These are phyloP conservation scores for Opeltia flavorubescens DNA, from an alignment of 495 filamentous ascomycete species.

Conservation along the genomic window DNA sequence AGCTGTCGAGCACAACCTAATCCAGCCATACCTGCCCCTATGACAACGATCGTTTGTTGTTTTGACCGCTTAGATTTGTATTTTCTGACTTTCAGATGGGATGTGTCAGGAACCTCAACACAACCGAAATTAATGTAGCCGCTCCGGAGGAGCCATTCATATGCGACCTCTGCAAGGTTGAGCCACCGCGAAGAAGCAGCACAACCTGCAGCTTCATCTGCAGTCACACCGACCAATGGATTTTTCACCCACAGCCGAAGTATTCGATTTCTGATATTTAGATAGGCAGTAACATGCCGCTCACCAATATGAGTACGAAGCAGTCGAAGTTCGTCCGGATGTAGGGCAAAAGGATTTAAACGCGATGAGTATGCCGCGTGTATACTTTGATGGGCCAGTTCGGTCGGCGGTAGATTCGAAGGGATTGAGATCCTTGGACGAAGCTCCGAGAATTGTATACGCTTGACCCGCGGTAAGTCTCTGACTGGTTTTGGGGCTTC, in stretches of 20 bases:
- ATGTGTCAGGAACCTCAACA: constrained; percentile 46
- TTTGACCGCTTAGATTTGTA: constrained; percentile 24
- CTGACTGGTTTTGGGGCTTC: constrained; percentile 1
- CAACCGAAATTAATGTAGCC: constrained; percentile 98
- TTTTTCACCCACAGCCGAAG: constrained; percentile 83
- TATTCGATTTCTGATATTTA: constrained; percentile 95
- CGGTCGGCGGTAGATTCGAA: constrained; percentile 47
- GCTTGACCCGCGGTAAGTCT: constrained; percentile 5
- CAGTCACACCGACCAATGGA: constrained; percentile 70
- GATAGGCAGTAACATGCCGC: constrained; percentile 83
- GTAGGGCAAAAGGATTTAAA: constrained; percentile 77
- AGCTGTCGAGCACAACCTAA: constrained; percentile 86
- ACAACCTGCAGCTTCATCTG: constrained; percentile 84
- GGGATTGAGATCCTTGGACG: constrained; percentile 73
- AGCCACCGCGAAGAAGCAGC: constrained; percentile 87
- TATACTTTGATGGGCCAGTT: constrained; percentile 81
- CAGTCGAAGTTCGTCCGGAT: constrained; percentile 70
- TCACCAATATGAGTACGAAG: constrained; percentile 71
- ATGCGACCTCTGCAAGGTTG: constrained; percentile 73
- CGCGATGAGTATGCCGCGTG: constrained; percentile 78
- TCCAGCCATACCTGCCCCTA: constrained; percentile 91
- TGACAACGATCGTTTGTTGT: constrained; percentile 60
- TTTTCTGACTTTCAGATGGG: constrained; percentile 17
- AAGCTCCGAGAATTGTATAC: constrained; percentile 25
- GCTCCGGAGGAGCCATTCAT: constrained; percentile 78